These are phyloP conservation scores for Penicillium verhagenii DNA, from an alignment of 495 filamentous ascomycete genomes.

Conservation along the genomic window DNA sequence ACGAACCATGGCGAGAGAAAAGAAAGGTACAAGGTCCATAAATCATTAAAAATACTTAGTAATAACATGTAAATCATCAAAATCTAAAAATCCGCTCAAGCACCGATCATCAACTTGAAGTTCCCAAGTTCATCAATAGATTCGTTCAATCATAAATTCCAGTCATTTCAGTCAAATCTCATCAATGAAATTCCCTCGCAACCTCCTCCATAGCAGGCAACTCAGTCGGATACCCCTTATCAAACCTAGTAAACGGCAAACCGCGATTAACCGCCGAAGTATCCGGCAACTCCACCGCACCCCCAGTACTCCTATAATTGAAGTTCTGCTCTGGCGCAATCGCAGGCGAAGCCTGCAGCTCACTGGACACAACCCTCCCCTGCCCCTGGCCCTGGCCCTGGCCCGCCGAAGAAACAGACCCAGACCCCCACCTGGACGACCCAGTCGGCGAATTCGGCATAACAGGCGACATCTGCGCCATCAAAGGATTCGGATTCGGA, in stretches of 20 bases:
- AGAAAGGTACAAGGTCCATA: too few relatives aligned
- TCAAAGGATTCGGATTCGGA: not conserved
- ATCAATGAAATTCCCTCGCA: not conserved
- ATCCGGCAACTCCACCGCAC: conserved; percentile 1
- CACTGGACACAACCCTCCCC: too few relatives aligned
- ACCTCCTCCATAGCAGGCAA: not conserved
- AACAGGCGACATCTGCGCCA: not conserved
- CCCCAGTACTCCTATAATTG: not conserved
- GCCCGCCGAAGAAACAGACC: not conserved
- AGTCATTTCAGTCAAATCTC: not conserved
- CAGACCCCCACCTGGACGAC: not conserved
- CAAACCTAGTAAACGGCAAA: not conserved
- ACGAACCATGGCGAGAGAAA: too few relatives aligned
- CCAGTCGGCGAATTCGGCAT: not conserved
- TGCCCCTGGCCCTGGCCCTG: too few relatives aligned
- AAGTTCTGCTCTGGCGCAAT: not conserved
- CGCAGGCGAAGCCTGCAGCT: too few relatives aligned
- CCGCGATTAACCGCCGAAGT: not conserved
- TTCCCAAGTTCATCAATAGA: too few relatives aligned
- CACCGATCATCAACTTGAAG: too few relatives aligned
- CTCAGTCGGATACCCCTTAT: conserved; percentile 5
- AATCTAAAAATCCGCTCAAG: too few relatives aligned
- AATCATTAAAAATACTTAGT: too few relatives aligned
- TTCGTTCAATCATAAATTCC: too few relatives aligned
- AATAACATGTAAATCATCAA: too few relatives aligned